Evolutionary conservation across 768 basidiomycete species (phyloP), one percentile per base, ranked within the genome.

Genomic region (Mycena haematopus): DNA sequence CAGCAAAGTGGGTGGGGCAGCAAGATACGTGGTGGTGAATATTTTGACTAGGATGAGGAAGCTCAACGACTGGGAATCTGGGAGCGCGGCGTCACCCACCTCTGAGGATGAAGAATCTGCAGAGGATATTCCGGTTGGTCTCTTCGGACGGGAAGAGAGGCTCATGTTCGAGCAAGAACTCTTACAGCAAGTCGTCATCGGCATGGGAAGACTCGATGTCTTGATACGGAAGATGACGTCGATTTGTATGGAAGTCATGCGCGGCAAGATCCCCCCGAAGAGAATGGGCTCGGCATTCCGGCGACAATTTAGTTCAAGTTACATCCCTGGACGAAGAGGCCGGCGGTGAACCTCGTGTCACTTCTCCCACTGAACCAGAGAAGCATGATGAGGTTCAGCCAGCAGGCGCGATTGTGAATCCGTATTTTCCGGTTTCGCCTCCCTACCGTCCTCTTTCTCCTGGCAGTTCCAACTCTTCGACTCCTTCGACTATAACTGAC

Each of bases 111-210:
- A 74, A n/a, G 73, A 78, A 27, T 73, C 79, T 17, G 71, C 74
- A 27, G 70, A 72, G 9, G 27, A 63, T 50, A 69, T 74, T 58
- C 33, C 54, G 35, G 51, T 75, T 38, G 84, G 83, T 9, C 74
- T 84, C 1, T 89, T 92, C 72, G 82, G 83, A 6, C 70, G 55
- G 42, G 69, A 75, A 22, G 86, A 93, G 68, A 79, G 90, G 59
- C 77, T 77, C 6, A 75, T 92, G 72, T 86, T 97, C 65, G 88
- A 92, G 70, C 82, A 86, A 33, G 95, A 96, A 76, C 83, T 98
- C 45, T 72, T 96, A 8, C 83, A 91, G 57, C 92, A 93, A 36
- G 88, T 98, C 65, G 88, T 96, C 58, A 88, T 97, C 55, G 95
- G 94, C 31, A 91, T 98, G 81, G 93, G 93, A 10, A 80, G 87